Evolutionary conservation across 2,329 filamentous ascomycete species (phyloP).

Genomic region (Sporothrix mexicana): DNA sequence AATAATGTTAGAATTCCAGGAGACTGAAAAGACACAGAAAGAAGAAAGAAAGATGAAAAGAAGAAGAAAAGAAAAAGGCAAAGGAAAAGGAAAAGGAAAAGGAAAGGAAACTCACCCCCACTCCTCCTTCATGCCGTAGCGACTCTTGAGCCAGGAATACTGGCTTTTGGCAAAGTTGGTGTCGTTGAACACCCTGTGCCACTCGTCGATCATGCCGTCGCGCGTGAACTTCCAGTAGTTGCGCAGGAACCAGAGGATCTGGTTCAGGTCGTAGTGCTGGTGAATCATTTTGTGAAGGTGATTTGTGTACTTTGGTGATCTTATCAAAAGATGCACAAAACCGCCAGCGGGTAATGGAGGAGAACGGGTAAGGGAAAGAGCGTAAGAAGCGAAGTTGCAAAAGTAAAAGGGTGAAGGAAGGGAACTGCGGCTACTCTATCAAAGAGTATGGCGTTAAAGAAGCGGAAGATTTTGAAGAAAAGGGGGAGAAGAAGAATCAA

Average conservation of each 20-base stretch:
- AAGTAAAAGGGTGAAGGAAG: neutral
- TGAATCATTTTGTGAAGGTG: constrained; percentile 35
- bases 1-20: neutral
- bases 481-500: neutral
- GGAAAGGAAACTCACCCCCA: constrained; percentile 37
- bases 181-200: constrained; percentile 32
- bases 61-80: neutral
- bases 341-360: neutral
- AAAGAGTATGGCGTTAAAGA: neutral
- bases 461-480: constrained; percentile 3
- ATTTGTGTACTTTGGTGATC: neutral
- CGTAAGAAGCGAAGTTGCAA: neutral
- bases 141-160: constrained; percentile 38
- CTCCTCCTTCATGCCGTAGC: constrained; percentile 39
- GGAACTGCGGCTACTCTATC: neutral
- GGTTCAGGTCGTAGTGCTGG: constrained; percentile 34
- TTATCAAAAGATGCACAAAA: constrained; percentile 20
- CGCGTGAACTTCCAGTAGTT: constrained; percentile 37
- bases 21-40: neutral
- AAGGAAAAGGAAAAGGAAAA: neutral
- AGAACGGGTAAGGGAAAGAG: neutral
- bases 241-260: constrained; percentile 38
- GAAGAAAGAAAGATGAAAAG: neutral
- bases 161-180: constrained; percentile 37
- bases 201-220: constrained; percentile 31